phyloP scores from a whole-genome alignment of 108 stramenopile genomes.

The Cyclotella atomus region DNA sequence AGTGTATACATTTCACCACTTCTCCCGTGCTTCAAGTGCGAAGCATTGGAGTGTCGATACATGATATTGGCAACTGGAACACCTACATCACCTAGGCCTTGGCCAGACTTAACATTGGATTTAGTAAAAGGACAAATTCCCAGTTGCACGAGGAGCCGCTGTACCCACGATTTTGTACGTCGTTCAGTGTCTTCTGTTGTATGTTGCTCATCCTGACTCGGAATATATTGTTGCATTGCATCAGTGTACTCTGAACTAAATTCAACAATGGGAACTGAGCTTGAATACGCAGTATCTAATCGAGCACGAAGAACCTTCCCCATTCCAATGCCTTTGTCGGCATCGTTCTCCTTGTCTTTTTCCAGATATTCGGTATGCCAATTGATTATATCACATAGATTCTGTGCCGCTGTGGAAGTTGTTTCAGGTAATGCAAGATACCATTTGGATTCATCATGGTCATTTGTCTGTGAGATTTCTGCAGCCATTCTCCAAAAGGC shows the following conservation, averaged over 20 bases:
- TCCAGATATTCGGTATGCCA: constrained; percentile 38
- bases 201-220: neutral
- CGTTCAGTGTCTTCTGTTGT: constrained; percentile 46
- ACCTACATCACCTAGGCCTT: constrained; percentile 70
- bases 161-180: constrained; percentile 78
- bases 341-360: neutral
- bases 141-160: constrained; percentile 68
- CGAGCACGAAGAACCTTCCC: constrained; percentile 26
- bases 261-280: constrained; percentile 18
- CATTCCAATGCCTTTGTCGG: neutral
- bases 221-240: neutral
- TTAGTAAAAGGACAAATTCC: constrained; percentile 85
- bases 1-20: constrained; percentile 43
- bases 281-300: constrained; percentile 39
- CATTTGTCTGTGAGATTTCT: constrained; percentile 21
- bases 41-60: constrained; percentile 61
- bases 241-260: constrained; percentile 8
- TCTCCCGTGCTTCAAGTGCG: neutral
- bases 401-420: constrained; percentile 29
- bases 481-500: constrained; percentile 51
- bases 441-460: neutral
- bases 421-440: constrained; percentile 46
- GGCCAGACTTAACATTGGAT: constrained; percentile 65
- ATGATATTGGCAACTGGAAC: constrained; percentile 72
- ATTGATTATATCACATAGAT: constrained; percentile 47